Evolutionary conservation across 352 stramenopile species (phyloP).

Genomic region (Phytophthora pistaciae): DNA sequence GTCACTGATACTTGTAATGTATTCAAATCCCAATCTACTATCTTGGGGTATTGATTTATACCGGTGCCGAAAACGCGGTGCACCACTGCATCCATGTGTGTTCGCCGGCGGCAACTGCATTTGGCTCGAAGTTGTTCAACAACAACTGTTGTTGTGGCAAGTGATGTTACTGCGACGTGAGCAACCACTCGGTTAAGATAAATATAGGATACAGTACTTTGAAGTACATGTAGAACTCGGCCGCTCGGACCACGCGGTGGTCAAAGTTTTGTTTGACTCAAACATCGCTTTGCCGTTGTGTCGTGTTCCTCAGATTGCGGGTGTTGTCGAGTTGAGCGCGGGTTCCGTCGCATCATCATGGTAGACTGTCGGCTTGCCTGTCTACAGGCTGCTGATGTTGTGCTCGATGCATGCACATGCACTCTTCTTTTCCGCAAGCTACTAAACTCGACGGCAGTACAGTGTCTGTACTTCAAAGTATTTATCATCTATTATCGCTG

Average conservation of each 20-base stretch:
- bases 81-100: not conserved
- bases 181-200: not conserved
- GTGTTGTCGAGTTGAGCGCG: conserved; percentile 9
- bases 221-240: too few relatives aligned
- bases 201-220: too few relatives aligned
- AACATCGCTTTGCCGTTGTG: not conserved
- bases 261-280: too few relatives aligned
- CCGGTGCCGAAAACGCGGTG: too few relatives aligned
- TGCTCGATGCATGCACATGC: not conserved
- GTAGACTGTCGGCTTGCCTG: not conserved
- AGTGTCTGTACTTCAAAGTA: not conserved
- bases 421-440: not conserved
- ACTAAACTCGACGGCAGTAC: not conserved
- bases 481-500: not conserved
- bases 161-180: not conserved
- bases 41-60: too few relatives aligned
- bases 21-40: too few relatives aligned
- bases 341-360: conserved; percentile 16
- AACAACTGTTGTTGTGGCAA: too few relatives aligned
- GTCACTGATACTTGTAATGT: too few relatives aligned
- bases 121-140: not conserved
- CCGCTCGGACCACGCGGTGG: too few relatives aligned
- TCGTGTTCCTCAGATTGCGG: conserved; percentile 8
- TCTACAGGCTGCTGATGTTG: not conserved
- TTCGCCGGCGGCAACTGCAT: not conserved